Evolutionary conservation across 2,329 filamentous ascomycete genomes (phyloP).

Genomic region (Byssothecium circinans): DNA sequence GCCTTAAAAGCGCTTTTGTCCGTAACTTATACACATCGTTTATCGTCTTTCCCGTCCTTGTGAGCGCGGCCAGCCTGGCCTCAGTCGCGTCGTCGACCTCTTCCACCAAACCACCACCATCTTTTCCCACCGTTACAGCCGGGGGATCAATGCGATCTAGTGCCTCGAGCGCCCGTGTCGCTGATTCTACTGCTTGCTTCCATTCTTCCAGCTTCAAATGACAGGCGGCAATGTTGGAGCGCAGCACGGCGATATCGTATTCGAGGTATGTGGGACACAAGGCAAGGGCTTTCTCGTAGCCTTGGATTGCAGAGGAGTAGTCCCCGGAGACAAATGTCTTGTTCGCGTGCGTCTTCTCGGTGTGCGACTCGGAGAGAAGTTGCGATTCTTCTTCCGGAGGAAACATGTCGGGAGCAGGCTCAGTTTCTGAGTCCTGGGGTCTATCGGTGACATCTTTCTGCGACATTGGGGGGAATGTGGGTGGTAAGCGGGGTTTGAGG

Average conservation of each 20-base stretch:
- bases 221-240: constrained; percentile 87
- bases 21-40: constrained; percentile 76
- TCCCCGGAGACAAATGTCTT: constrained; percentile 71
- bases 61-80: constrained; percentile 35
- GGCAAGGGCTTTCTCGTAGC: constrained; percentile 78
- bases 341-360: constrained; percentile 76
- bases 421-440: background rate
- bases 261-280: constrained; percentile 82
- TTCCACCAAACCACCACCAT: constrained; percentile 58
- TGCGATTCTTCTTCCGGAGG: constrained; percentile 41
- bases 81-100: constrained; percentile 57
- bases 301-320: constrained; percentile 76
- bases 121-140: constrained; percentile 40
- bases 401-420: constrained; percentile 29
- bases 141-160: constrained; percentile 64
- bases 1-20: constrained; percentile 78
- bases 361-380: constrained; percentile 71
- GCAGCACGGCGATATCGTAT: constrained; percentile 83
- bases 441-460: background rate
- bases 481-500: background rate
- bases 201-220: constrained; percentile 83
- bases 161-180: constrained; percentile 70
- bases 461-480: background rate
- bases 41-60: constrained; percentile 28
- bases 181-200: constrained; percentile 77